Evolutionary conservation across 1,284 basidiomycete genomes (phyloP).

Genomic region (Leccinum pachyderme): DNA sequence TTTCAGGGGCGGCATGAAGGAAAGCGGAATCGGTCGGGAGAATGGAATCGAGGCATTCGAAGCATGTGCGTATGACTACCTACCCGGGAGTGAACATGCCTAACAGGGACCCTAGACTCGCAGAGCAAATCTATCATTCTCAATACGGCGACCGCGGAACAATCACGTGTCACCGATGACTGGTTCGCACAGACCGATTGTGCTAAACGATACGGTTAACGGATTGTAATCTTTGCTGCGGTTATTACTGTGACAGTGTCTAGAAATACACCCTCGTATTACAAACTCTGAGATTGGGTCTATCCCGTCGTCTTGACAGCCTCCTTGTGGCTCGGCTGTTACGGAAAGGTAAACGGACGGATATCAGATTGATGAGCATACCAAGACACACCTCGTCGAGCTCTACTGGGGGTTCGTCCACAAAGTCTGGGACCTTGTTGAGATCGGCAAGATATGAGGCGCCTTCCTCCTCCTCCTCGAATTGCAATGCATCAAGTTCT

Average conservation of each 20-base stretch:
- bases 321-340: slow-evolving; percentile 40
- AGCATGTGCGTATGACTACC: slow-evolving; percentile 51
- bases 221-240: background rate
- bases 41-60: slow-evolving; percentile 79
- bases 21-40: slow-evolving; percentile 79
- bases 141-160: slow-evolving; percentile 61
- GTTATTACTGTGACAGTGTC: background rate
- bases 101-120: slow-evolving; percentile 49
- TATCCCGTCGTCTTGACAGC: slow-evolving; percentile 53
- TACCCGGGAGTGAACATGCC: background rate
- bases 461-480: slow-evolving; percentile 88
- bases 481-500: slow-evolving; percentile 88
- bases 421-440: slow-evolving; percentile 85
- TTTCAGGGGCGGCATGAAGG: slow-evolving; percentile 79
- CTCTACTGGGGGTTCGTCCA: slow-evolving; percentile 82
- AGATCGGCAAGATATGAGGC: slow-evolving; percentile 83
- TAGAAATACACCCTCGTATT: slow-evolving; percentile 19
- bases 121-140: slow-evolving; percentile 79
- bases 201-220: slow-evolving; percentile 58
- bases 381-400: slow-evolving; percentile 48
- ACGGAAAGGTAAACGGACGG: slow-evolving; percentile 11
- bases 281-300: slow-evolving; percentile 9
- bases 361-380: background rate
- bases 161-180: slow-evolving; percentile 60
- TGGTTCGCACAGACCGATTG: slow-evolving; percentile 68